phyloP scores from a whole-genome alignment of 441 rosid genomes.

The Populus trichocarpa region DNA sequence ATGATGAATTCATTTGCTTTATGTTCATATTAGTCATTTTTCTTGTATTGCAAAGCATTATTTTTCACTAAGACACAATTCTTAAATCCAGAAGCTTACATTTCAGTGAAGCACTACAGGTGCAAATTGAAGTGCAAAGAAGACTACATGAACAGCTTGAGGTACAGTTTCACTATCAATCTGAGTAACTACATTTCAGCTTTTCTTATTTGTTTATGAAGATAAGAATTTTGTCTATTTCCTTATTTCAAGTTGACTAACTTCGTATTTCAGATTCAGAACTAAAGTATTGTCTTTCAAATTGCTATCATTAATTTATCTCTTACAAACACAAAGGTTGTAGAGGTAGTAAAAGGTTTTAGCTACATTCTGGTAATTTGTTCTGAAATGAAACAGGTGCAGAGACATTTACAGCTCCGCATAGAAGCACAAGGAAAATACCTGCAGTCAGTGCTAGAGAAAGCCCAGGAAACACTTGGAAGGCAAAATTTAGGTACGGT shows the following conservation, averaged over 20 bases:
- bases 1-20: conserved; percentile 15
- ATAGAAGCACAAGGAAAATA: conserved; percentile 90
- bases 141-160: conserved; percentile 95
- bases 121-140: conserved; percentile 98
- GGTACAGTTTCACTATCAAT: conserved; percentile 33
- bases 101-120: conserved; percentile 76
- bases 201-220: no score
- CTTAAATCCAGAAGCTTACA: conserved; percentile 57
- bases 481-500: conserved; percentile 56
- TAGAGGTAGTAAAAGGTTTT: background rate
- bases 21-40: background rate
- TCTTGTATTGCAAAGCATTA: background rate
- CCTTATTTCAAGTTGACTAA: background rate
- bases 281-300: no score
- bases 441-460: conserved; percentile 77
- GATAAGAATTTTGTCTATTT: background rate
- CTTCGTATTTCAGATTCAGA: background rate
- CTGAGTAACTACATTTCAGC: background rate
- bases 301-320: background rate
- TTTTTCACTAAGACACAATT: conserved; percentile 17
- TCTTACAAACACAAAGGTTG: background rate
- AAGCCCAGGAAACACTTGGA: conserved; percentile 76
- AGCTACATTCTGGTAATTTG: conserved; percentile 20
- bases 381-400: conserved; percentile 62
- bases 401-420: conserved; percentile 72